Percentiles rank a stretch among this genome's conserved stretches.
Evolutionary conservation across 495 filamentous ascomycete species (phyloP).

Genomic region (Monascus purpureus): DNA sequence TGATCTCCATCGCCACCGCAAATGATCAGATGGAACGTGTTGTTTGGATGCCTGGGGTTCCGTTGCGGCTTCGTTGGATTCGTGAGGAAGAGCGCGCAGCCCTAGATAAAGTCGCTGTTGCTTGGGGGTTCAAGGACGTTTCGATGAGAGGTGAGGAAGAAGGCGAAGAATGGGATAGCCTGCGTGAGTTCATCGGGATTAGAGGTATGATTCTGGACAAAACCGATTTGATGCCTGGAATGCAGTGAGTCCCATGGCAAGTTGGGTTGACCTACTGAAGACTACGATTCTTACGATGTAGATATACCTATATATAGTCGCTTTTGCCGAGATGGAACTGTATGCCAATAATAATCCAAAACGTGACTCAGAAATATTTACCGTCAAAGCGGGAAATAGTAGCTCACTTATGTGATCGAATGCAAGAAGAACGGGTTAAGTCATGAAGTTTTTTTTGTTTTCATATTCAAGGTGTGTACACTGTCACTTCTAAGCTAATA

Average conservation of each 20-base stretch:
- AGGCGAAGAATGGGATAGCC: slow-evolving; percentile 72
- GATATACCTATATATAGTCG: too few relatives aligned
- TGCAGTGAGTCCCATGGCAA: slow-evolving; percentile 40
- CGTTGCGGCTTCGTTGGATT: slow-evolving; percentile 74
- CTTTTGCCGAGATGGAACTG: too few relatives aligned
- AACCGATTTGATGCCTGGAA: slow-evolving; percentile 78
- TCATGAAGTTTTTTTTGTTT: slow-evolving; percentile 26
- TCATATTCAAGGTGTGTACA: slow-evolving; percentile 21
- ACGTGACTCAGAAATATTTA: too few relatives aligned
- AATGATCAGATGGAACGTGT: slow-evolving; percentile 95
- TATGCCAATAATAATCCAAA: too few relatives aligned
- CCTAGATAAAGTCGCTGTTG: slow-evolving; percentile 67
- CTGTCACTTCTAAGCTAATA: slow-evolving; percentile 15
- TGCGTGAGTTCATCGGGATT: slow-evolving; percentile 64
- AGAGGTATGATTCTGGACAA: slow-evolving; percentile 84
- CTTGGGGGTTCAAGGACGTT: slow-evolving; percentile 81
- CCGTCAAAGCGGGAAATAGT: too few relatives aligned
- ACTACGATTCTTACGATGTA: too few relatives aligned
- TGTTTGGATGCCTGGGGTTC: slow-evolving; percentile 69
- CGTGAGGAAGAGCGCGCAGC: slow-evolving; percentile 88
- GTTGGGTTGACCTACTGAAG: too few relatives aligned
- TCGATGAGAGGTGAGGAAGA: slow-evolving; percentile 77
- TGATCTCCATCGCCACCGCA: slow-evolving; percentile 68
- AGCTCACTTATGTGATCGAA: too few relatives aligned
- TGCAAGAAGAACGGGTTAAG: too few relatives aligned